phyloP scores from a whole-genome alignment of 139 green algal genomes.

The Desmodesmus armatus region DNA sequence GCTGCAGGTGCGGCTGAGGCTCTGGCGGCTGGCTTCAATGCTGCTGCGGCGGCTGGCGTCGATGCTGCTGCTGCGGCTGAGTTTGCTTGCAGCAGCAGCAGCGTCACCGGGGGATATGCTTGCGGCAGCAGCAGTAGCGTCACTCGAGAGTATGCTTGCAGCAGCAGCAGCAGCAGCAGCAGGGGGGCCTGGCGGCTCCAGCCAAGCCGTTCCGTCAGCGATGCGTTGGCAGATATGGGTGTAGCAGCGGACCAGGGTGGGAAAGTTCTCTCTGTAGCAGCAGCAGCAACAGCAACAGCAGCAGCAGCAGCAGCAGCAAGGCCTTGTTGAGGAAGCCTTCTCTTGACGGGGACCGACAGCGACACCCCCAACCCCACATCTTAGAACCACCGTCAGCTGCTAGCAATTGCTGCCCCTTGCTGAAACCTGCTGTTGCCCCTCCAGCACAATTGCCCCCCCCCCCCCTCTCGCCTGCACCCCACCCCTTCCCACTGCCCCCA shows the following conservation, averaged over 20 bases:
- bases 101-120: not conserved
- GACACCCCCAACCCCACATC: no score
- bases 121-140: not conserved
- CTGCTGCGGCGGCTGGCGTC: not conserved
- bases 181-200: not conserved
- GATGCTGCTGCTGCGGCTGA: slow-evolving; percentile 23
- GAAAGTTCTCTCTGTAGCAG: slow-evolving; percentile 18
- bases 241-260: slow-evolving; percentile 7
- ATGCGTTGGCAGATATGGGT: slow-evolving; percentile 15
- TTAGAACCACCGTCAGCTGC: no score
- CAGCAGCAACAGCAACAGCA: not conserved
- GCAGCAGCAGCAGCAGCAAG: not conserved
- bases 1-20: slow-evolving; percentile 14
- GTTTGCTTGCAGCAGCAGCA: not conserved
- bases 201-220: no score
- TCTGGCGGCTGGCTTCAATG: not conserved
- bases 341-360: no score
- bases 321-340: not conserved
- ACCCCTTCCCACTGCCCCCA: no score
- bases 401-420: no score
- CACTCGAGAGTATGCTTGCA: not conserved
- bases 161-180: no score
- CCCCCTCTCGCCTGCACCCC: no score
- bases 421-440: not conserved
- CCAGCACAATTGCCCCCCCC: not conserved